Evolutionary conservation across 1,284 basidiomycete species (phyloP).

Genomic region (Tremellales sp.): DNA sequence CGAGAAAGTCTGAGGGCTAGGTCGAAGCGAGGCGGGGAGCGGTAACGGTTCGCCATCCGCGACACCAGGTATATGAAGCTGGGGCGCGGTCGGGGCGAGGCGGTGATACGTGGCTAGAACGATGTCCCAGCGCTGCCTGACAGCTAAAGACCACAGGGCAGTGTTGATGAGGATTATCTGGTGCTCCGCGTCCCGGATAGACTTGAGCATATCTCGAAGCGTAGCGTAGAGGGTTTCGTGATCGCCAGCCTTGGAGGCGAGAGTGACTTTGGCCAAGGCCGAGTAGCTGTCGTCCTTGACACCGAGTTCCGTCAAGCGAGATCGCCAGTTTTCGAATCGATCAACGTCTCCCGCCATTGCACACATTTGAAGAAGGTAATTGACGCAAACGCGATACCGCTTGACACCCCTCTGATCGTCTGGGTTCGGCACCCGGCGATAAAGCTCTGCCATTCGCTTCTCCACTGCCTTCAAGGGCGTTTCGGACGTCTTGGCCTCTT

Average conservation of each 20-base stretch:
- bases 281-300: constrained; percentile 21
- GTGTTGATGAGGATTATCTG: constrained; percentile 46
- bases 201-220: background rate
- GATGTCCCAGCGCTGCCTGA: constrained; percentile 56
- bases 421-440: constrained; percentile 6
- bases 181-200: background rate
- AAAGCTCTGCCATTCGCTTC: constrained; percentile 11
- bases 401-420: constrained; percentile 5
- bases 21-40: constrained; percentile 37
- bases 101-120: constrained; percentile 50
- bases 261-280: background rate
- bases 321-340: constrained; percentile 25
- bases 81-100: constrained; percentile 2
- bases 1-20: constrained; percentile 65
- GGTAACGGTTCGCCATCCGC: background rate
- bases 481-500: background rate
- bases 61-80: constrained; percentile 2
- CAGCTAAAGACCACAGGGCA: constrained; percentile 62
- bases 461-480: constrained; percentile 17
- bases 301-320: constrained; percentile 14
- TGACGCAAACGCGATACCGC: constrained; percentile 21
- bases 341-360: constrained; percentile 16
- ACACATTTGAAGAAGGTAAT: constrained; percentile 34
- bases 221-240: background rate
- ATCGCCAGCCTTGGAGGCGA: background rate